A percentile compares a stretch with the other conserved stretches of the same genome.
These are phyloP conservation scores for Cymbopogon citratus DNA, from an alignment of 176 grass and related monocot genomes.

Conservation along the genomic window DNA sequence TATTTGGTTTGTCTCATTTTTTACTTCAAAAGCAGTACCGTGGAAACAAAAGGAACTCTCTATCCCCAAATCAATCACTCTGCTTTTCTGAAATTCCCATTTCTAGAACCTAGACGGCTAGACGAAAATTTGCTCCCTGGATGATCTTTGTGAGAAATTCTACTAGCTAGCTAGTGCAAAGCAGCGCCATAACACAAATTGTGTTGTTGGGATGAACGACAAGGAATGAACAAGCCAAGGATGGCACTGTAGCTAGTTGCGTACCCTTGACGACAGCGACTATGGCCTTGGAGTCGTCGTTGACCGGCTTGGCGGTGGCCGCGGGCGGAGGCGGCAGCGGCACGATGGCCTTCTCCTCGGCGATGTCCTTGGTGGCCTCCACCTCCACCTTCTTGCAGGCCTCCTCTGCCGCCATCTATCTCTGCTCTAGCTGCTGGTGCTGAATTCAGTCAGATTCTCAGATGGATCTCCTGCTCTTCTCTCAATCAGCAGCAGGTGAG, in stretches of 20 bases:
- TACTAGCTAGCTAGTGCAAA: background rate
- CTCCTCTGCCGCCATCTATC: conserved; percentile 16
- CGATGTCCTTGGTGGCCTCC: conserved; percentile 57
- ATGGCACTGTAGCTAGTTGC: background rate
- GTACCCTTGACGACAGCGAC: conserved; percentile 31
- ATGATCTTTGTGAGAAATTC: background rate
- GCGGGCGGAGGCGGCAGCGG: background rate
- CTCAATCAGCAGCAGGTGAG: background rate
- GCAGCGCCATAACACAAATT: background rate
- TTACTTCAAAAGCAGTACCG: background rate
- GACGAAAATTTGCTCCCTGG: background rate
- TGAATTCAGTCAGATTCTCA: background rate
- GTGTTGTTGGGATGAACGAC: background rate
- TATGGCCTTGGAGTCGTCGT: conserved; percentile 42
- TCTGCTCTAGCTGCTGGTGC: background rate
- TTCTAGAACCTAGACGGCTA: background rate
- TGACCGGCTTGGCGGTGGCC: background rate
- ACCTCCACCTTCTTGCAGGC: conserved; percentile 56
- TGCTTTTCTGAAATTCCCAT: background rate
- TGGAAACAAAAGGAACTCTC: background rate
- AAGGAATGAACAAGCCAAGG: background rate
- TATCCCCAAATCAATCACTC: background rate
- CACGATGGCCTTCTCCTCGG: conserved; percentile 51
- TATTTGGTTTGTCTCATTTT: background rate
- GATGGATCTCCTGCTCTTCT: background rate